Evolutionary conservation across 1,139 yeast genomes (phyloP).

Genomic region (Spathaspora sp.): DNA sequence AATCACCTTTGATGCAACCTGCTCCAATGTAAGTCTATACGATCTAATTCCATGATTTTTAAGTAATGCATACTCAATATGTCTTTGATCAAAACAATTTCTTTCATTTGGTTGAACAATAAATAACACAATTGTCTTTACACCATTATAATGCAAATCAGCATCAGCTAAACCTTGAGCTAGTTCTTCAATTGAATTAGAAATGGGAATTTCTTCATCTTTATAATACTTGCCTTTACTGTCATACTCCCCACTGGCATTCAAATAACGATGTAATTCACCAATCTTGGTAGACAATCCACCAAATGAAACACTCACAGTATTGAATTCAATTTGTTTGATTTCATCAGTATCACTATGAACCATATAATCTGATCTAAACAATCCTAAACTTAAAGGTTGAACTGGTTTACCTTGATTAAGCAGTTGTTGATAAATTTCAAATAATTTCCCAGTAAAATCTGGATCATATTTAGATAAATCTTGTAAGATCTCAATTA

Average conservation of each 20-base stretch:
- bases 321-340: conserved; percentile 94
- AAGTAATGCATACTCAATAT: conserved; percentile 70
- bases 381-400: conserved; percentile 74
- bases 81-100: conserved; percentile 88
- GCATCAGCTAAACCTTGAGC: conserved; percentile 76
- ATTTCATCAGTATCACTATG: conserved; percentile 50
- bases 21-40: conserved; percentile 65
- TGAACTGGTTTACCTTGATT: conserved; percentile 55
- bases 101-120: conserved; percentile 85
- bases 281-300: conserved; percentile 84
- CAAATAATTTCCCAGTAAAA: conserved; percentile 79
- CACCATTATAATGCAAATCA: conserved; percentile 49
- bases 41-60: conserved; percentile 57
- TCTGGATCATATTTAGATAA: conserved; percentile 63
- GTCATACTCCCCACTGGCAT: conserved; percentile 54
- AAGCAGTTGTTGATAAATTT: conserved; percentile 41
- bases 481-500: conserved; percentile 52
- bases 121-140: conserved; percentile 61
- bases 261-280: conserved; percentile 66
- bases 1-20: conserved; percentile 46
- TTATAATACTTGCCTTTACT: conserved; percentile 38
- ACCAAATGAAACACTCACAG: conserved; percentile 94
- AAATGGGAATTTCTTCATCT: conserved; percentile 58
- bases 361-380: conserved; percentile 88
- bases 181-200: conserved; percentile 59